Conservation (phyloP, 345 rosid genomes). For the Citrus inodora region DNA sequence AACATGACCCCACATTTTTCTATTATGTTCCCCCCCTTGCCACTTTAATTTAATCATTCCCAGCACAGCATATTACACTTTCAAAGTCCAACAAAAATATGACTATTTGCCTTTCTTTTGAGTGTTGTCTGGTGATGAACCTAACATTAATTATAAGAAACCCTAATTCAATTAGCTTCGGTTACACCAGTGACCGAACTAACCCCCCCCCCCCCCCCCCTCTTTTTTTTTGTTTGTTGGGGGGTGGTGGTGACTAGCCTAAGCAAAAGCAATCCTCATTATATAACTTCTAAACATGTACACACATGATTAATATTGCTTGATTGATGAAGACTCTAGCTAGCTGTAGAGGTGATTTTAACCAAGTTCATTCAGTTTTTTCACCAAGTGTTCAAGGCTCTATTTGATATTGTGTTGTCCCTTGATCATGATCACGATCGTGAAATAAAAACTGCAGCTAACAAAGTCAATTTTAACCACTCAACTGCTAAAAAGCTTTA, state of each 20-base stretch:
- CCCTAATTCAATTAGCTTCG: background rate
- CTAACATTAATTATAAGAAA: background rate
- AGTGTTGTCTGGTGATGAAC: background rate
- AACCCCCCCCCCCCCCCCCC: too few relatives aligned
- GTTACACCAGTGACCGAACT: constrained; percentile 1
- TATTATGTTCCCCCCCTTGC: background rate
- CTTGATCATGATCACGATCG: too few relatives aligned
- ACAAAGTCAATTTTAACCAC: too few relatives aligned
- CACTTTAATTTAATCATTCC: background rate
- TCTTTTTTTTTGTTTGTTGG: background rate
- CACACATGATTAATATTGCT: too few relatives aligned
- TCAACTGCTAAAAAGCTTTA: too few relatives aligned
- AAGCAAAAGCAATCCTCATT: background rate
- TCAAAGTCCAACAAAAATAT: background rate
- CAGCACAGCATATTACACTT: background rate
- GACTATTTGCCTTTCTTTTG: background rate
- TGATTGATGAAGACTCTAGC: too few relatives aligned
- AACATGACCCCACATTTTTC: background rate
- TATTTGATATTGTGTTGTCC: too few relatives aligned
- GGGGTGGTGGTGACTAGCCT: background rate
- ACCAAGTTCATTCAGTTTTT: too few relatives aligned
- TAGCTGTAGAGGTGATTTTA: too few relatives aligned
- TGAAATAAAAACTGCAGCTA: too few relatives aligned
- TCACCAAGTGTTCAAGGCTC: too few relatives aligned
- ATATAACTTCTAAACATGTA: background rate